A percentile compares a stretch with the other conserved stretches of the same genome.
These are phyloP conservation scores for Senecio squalidus DNA, from an alignment of 140 eudicot species.

Conservation along the genomic window DNA sequence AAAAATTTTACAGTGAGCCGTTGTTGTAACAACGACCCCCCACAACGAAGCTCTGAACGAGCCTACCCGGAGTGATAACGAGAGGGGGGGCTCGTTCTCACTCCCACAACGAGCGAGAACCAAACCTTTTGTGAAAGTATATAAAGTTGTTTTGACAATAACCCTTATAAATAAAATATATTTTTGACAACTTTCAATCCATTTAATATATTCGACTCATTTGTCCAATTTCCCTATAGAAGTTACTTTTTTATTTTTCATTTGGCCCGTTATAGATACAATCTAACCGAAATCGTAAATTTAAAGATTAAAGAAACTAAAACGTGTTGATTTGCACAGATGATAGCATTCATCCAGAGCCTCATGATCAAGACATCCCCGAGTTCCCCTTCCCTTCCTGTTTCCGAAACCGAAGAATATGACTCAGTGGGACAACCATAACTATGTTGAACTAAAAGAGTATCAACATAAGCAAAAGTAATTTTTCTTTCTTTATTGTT, in stretches of 20 bases:
- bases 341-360: constrained; percentile 31
- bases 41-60: too few relatives aligned
- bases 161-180: background rate
- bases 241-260: too few relatives aligned
- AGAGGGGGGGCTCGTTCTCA: too few relatives aligned
- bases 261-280: too few relatives aligned
- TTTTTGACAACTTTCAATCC: background rate
- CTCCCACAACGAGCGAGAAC: too few relatives aligned
- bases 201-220: background rate
- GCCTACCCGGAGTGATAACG: too few relatives aligned
- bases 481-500: too few relatives aligned
- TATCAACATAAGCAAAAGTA: background rate
- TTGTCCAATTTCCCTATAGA: too few relatives aligned
- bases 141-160: too few relatives aligned
- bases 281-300: background rate
- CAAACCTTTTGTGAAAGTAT: too few relatives aligned
- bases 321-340: constrained; percentile 20
- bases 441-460: background rate
- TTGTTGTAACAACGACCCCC: too few relatives aligned
- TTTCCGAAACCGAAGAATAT: background rate
- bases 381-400: background rate
- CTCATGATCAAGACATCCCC: constrained; percentile 12
- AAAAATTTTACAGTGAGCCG: too few relatives aligned
- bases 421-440: background rate
- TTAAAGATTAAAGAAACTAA: constrained; percentile 2